Base-by-base conservation (phyloP, 345 rosid genomes). In the Acer negundo region DNA sequence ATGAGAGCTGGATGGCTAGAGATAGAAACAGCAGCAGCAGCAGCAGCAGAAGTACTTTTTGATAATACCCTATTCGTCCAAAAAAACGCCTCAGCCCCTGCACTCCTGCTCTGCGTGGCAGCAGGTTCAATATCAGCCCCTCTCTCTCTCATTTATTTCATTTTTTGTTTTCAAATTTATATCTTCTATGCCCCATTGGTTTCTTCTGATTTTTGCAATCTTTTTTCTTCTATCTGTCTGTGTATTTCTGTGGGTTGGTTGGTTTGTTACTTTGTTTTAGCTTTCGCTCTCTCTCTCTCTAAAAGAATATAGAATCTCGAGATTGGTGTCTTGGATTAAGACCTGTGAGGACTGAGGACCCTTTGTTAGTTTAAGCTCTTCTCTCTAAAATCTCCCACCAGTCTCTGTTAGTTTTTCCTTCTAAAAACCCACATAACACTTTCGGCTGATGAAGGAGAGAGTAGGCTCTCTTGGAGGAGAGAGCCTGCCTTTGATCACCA, bases 381-480 rank as follows among this genome's bases (percentile, higher is more conserved):
- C 26, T 44, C 58, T 35, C 38, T 35, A 5, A 35, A 46, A 46
- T 56, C 61, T 56, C 22, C 61, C 61, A 56, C 61, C 61, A 35
- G 38, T 35, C 38, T 35, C 38, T 35, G 38, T 35, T 35, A 35
- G 4, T 6, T 5, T 35, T 35, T 35, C 4, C 38, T 35, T 35
- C 38, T 35, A 35, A 16, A 69, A 16, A 61, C 28, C 44, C 40
- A 55, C 55, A 6, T 35, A 22, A 0, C 58, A 67, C 62, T 68
- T 28, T 71, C 80, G 35, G 55, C 84, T 78, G 80, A 87, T 85
- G 89, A 82, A 79, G 83, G 85, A 79, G 79, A 79, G 75, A 82
- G 92, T 79, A 82, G 90, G 88, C 89, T 89, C 92, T 87, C 90
- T 85, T 81, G 78, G 67, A 51, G 76, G 82, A 83, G 90, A 83